Percentiles rank a stretch among this genome's conserved stretches.
Conservation (phyloP, 495 filamentous ascomycete genomes). For the Hypoxylon crocopeplum region DNA sequence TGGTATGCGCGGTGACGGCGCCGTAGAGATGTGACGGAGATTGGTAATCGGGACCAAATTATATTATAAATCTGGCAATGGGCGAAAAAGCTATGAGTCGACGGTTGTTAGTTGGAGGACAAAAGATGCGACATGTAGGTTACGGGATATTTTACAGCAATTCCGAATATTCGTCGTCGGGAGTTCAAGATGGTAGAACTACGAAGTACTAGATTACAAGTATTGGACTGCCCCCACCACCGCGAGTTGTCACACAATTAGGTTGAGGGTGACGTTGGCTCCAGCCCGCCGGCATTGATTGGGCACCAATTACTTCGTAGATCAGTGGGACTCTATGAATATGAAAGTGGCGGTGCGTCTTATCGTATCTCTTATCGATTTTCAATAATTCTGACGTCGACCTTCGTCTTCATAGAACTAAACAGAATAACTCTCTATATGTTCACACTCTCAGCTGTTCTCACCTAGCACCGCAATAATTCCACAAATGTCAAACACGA, state of each 20-base stretch:
- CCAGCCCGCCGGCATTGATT: background rate
- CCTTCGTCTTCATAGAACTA: no score
- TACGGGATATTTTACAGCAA: no score
- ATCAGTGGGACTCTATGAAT: background rate
- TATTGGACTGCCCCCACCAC: constrained; percentile 12
- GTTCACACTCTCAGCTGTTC: no score
- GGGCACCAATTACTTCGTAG: background rate
- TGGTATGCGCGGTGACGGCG: constrained; percentile 12
- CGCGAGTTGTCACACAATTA: constrained; percentile 13
- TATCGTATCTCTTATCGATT: constrained; percentile 19
- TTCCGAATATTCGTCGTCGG: background rate
- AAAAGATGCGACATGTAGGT: no score
- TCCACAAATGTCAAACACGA: constrained; percentile 27
- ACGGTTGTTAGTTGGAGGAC: no score
- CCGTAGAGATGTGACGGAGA: no score
- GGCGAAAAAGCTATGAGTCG: no score
- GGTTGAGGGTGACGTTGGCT: constrained; percentile 14
- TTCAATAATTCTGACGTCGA: constrained; percentile 35
- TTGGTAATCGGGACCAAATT: background rate
- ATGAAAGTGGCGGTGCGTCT: constrained; percentile 19
- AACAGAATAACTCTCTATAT: no score
- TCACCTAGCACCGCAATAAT: no score
- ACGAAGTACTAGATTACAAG: background rate
- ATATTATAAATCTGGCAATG: no score
- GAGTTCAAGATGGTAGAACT: no score